Evolutionary conservation across 1,139 yeast genomes (phyloP), one percentile per base, ranked within the genome.

Genomic region (Kluyveromyces sp.): DNA sequence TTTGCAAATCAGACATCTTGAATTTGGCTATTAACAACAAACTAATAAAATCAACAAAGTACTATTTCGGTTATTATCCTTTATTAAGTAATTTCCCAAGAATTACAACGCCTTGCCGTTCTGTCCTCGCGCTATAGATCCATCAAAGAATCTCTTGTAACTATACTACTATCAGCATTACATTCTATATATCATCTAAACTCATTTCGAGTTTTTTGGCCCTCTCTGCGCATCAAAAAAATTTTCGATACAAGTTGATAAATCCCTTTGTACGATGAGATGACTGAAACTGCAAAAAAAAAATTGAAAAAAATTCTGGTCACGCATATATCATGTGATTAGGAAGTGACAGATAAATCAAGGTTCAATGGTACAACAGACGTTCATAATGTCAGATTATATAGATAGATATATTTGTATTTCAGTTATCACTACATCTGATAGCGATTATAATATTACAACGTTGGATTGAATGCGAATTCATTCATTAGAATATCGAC

Each of bases 401-500:
- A 34, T 34, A 7, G 2, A 34, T 34, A 34, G 15, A 21, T n/a
- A 34, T 21, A 25, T 26, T 15, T 5, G n/a, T 25, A 25, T 26
- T n/a, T 15, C 21, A 15, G 21, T 15, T 15, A 15, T 15, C 21
- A 4, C 5, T 4, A 28, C 21, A 15, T 37, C 7, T 37, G 2
- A 28, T 7, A 5, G 7, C 10, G 7, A 27, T 5, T 37, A 7
- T 39, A 32, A 32, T 39, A 8, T 40, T 47, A 67, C 70, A 41
- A 61, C 56, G 52, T 49, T 10, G 68, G 68, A 41, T 84, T 87
- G 69, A 90, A 89, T 7, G 97, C 97, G 68, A 89, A 89, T 60
- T 89, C 96, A 57, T 86, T 86, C 96, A 90, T 88, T 50, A 90
- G 86, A 45, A 86, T 74, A 54, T 88, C 96, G 28, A 90, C 95